phyloP scores from a whole-genome alignment of 1,284 basidiomycete genomes.

The Agroathelia rolfsii region DNA sequence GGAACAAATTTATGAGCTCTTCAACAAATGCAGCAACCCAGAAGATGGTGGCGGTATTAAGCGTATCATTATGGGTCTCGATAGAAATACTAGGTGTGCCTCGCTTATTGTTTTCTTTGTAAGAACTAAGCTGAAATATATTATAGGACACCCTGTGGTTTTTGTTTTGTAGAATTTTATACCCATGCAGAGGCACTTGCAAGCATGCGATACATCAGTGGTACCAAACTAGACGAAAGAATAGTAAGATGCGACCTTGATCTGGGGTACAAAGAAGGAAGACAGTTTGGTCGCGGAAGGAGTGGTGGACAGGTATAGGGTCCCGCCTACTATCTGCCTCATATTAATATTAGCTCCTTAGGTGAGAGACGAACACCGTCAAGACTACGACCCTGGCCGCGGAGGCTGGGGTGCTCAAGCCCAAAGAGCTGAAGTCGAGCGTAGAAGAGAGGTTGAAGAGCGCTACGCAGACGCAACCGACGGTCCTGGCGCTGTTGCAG shows the following conservation, averaged over 20 bases:
- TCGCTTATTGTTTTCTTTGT: slow-evolving; percentile 1
- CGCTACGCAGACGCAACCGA: slow-evolving; percentile 82
- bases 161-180: slow-evolving; percentile 99
- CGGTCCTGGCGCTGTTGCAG: slow-evolving; percentile 70
- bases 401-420: slow-evolving; percentile 96
- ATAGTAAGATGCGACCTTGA: slow-evolving; percentile 98
- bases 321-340: slow-evolving; percentile 3
- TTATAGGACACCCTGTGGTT: slow-evolving; percentile 90
- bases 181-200: slow-evolving; percentile 91
- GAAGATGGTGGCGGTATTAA: slow-evolving; percentile 95
- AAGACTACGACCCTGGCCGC: slow-evolving; percentile 93
- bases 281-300: slow-evolving; percentile 95
- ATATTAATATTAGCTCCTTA: slow-evolving; percentile 11
- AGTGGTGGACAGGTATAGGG: slow-evolving; percentile 82
- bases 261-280: slow-evolving; percentile 93
- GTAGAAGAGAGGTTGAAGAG: slow-evolving; percentile 77
- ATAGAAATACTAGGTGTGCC: slow-evolving; percentile 82
- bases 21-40: slow-evolving; percentile 83
- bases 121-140: slow-evolving; percentile 8
- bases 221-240: slow-evolving; percentile 98
- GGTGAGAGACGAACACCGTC: slow-evolving; percentile 90
- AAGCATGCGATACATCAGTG: slow-evolving; percentile 88
- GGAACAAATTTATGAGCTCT: slow-evolving; percentile 98
- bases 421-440: slow-evolving; percentile 67
- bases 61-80: slow-evolving; percentile 98